phyloP scores from a whole-genome alignment of 2,329 filamentous ascomycete genomes.

The Colletotrichum sp. region DNA sequence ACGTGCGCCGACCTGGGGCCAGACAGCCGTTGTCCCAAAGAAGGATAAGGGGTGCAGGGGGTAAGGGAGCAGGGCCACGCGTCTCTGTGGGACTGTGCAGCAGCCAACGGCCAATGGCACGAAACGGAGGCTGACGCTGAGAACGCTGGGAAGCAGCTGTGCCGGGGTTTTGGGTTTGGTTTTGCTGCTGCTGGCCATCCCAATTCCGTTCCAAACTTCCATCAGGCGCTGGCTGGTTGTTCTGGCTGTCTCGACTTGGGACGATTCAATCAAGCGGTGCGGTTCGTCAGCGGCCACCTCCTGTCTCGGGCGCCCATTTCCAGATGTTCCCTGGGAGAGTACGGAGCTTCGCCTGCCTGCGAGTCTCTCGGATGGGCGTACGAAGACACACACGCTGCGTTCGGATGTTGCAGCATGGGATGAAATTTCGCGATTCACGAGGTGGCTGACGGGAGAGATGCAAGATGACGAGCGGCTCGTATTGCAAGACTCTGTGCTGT shows the following conservation, averaged over 20 bases:
- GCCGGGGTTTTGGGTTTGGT: not conserved
- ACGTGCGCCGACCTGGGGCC: not conserved
- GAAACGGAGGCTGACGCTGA: not conserved
- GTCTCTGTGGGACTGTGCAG: conserved; percentile 1
- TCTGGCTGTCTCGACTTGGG: not conserved
- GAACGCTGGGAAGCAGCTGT: not conserved
- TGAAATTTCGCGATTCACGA: not conserved
- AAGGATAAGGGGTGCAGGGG: not conserved
- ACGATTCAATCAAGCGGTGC: not conserved
- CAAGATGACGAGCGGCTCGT: not conserved
- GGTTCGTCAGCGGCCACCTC: not conserved
- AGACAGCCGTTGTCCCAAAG: not conserved
- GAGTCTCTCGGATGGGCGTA: not conserved
- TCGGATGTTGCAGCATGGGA: not conserved
- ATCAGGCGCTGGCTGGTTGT: not conserved
- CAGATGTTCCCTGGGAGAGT: not conserved
- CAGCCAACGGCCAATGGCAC: not conserved
- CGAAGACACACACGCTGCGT: not conserved
- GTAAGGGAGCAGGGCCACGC: conserved; percentile 5
- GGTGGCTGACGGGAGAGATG: not conserved
- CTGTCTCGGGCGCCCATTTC: not conserved
- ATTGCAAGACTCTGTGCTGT: not conserved
- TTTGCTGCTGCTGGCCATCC: not conserved
- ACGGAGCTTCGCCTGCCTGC: not conserved
- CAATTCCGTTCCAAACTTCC: not conserved